Conservation (phyloP, 495 filamentous ascomycete species). For the Bathelium albidoporum region DNA sequence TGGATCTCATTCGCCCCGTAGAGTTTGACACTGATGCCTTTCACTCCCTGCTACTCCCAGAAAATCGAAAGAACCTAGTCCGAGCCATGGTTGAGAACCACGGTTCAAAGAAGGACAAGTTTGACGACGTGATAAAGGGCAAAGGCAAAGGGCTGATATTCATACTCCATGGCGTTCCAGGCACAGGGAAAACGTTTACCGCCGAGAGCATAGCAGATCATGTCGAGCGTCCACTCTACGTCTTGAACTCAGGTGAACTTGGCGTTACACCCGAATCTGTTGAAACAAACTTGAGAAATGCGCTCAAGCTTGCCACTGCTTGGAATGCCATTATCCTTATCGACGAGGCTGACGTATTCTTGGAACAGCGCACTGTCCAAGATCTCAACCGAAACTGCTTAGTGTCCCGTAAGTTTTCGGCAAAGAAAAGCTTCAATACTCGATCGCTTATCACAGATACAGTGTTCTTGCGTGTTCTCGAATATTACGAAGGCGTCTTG, state of each 20-base stretch:
- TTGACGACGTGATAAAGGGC: neutral
- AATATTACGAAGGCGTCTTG: constrained; percentile 50
- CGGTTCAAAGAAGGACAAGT: neutral
- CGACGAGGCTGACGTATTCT: too few species aligned
- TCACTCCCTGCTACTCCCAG: neutral
- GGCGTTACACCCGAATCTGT: constrained; percentile 1
- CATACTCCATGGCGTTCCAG: neutral
- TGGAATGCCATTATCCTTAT: constrained; percentile 16
- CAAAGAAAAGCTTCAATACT: neutral
- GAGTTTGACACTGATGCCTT: neutral
- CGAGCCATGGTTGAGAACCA: neutral
- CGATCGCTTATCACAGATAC: neutral
- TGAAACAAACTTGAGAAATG: constrained; percentile 8
- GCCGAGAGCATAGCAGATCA: constrained; percentile 18
- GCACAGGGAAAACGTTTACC: constrained; percentile 10
- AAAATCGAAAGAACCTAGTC: neutral
- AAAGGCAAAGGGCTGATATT: neutral
- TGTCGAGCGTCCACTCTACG: constrained; percentile 15
- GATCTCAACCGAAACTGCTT: constrained; percentile 14
- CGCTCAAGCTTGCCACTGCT: constrained; percentile 11
- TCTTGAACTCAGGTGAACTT: constrained; percentile 13
- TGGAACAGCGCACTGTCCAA: constrained; percentile 11
- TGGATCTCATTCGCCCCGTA: neutral
- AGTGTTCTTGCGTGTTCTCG: constrained; percentile 38
- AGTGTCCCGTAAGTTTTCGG: constrained; percentile 1